Percentiles rank a stretch among this genome's conserved stretches.
Evolutionary conservation across 2,329 filamentous ascomycete genomes (phyloP).

Genomic region (Cucurbitaria berberidis): DNA sequence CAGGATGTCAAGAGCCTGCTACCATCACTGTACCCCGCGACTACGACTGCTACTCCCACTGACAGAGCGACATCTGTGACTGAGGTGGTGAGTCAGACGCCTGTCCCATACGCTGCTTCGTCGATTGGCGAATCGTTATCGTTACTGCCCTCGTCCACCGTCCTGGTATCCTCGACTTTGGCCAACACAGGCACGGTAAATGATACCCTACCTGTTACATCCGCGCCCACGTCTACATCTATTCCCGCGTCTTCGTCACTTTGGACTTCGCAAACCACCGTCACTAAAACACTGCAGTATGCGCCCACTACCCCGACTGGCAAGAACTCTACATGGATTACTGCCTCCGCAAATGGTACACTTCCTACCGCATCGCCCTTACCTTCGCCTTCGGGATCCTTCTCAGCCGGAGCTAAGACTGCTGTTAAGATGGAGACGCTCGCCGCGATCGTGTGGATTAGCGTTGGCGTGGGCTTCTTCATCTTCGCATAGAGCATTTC

Average conservation of each 20-base stretch:
- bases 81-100: neutral
- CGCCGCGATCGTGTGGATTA: constrained; percentile 1
- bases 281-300: constrained; percentile 13
- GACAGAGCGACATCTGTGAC: neutral
- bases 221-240: neutral
- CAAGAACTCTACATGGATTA: neutral
- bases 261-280: neutral
- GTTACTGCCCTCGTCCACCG: neutral
- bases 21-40: constrained; percentile 16
- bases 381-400: neutral
- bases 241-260: neutral
- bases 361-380: constrained; percentile 2
- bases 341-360: neutral
- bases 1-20: constrained; percentile 18
- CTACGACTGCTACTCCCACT: neutral
- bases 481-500: constrained; percentile 8
- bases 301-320: constrained; percentile 1
- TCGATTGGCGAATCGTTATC: neutral
- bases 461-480: constrained; percentile 5
- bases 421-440: neutral
- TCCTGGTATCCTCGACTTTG: neutral
- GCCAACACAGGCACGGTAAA: neutral
- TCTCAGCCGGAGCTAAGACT: constrained; percentile 1
- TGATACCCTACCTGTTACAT: neutral
- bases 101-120: neutral